Evolutionary conservation across 768 basidiomycete genomes (phyloP).

Genomic region (Lactarius pseudohatsudake): DNA sequence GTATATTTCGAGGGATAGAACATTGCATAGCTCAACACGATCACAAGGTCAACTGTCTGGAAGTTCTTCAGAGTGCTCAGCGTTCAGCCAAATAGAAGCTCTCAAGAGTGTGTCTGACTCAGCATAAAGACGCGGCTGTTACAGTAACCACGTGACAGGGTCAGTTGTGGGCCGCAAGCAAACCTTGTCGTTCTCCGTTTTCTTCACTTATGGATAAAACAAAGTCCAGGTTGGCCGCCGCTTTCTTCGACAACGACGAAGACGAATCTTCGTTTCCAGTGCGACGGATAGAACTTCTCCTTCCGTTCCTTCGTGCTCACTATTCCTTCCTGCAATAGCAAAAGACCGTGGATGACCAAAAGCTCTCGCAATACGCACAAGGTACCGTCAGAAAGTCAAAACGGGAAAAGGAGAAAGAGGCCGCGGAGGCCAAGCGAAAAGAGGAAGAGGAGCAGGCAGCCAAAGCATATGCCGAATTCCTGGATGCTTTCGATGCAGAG

Average conservation of each 20-base stretch:
- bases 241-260: conserved; percentile 84
- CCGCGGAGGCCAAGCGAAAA: conserved; percentile 83
- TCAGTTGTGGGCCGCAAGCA: neutral
- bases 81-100: too few relatives aligned
- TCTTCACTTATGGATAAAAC: conserved; percentile 59
- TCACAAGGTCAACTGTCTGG: neutral
- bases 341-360: conserved; percentile 83
- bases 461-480: conserved; percentile 78
- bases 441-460: conserved; percentile 82
- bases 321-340: conserved; percentile 58
- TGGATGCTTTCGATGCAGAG: conserved; percentile 81
- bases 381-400: conserved; percentile 88
- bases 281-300: conserved; percentile 77
- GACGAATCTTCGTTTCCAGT: conserved; percentile 87
- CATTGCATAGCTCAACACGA: neutral
- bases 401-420: conserved; percentile 89
- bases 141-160: neutral
- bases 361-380: conserved; percentile 80
- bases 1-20: neutral
- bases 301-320: conserved; percentile 56
- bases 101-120: too few relatives aligned
- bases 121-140: too few relatives aligned
- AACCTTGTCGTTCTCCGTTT: neutral
- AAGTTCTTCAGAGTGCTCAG: neutral
- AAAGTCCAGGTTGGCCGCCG: conserved; percentile 66